Conservation (phyloP, 495 filamentous ascomycete species). For the Neurospora africana region DNA sequence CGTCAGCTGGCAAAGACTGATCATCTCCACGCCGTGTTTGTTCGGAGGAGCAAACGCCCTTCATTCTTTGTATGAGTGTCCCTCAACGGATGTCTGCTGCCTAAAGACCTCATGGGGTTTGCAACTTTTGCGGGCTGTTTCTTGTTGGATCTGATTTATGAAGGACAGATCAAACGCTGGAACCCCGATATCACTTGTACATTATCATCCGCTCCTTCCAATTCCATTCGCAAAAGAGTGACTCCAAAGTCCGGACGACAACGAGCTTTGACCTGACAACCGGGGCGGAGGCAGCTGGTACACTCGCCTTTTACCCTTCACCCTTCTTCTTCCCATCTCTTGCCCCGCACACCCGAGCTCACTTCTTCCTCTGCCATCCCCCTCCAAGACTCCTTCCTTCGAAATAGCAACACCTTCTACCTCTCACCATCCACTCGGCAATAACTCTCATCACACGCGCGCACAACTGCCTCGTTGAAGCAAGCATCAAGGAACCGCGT, state of each 20-base stretch:
- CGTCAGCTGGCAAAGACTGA: background rate
- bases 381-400: background rate
- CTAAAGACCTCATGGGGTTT: background rate
- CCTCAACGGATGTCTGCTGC: background rate
- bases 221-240: background rate
- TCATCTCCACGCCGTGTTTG: background rate
- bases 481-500: background rate
- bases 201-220: background rate
- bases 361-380: background rate
- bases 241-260: background rate
- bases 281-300: background rate
- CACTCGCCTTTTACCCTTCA: background rate
- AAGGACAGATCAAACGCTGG: background rate
- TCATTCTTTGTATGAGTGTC: background rate
- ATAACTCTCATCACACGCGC: background rate
- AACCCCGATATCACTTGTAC: background rate
- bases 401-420: background rate
- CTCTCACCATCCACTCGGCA: background rate
- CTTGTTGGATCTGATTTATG: background rate
- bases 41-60: background rate
- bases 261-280: background rate
- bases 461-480: background rate
- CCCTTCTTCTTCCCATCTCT: fast-evolving
- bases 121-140: background rate
- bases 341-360: background rate